phyloP scores from a whole-genome alignment of 192 early-diverging fungal species.

The Umbelopsis sp. region DNA sequence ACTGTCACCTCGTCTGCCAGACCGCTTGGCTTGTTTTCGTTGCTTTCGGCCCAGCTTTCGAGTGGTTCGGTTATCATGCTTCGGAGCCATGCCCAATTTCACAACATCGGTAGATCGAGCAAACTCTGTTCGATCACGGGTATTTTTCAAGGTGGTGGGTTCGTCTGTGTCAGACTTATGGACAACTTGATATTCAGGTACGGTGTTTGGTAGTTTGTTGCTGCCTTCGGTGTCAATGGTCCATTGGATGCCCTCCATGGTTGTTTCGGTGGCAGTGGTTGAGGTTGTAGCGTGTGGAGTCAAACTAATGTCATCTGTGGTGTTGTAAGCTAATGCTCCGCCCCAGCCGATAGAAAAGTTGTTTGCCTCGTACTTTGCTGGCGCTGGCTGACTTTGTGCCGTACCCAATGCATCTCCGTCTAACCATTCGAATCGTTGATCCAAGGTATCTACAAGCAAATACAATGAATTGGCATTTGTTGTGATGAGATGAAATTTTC shows the following conservation, averaged over 20 bases:
- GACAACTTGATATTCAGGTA: background rate
- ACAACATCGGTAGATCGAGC: background rate
- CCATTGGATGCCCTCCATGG: background rate
- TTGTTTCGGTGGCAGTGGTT: background rate
- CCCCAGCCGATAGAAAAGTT: conserved; percentile 1
- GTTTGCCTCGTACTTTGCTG: background rate
- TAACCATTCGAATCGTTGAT: conserved; percentile 11
- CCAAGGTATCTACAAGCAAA: conserved; percentile 4
- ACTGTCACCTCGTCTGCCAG: background rate
- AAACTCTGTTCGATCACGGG: conserved; percentile 1
- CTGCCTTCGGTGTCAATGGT: background rate
- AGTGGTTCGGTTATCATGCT: background rate
- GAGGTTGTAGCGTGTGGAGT: background rate
- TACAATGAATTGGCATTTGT: too few relatives aligned
- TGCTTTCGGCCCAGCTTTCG: background rate
- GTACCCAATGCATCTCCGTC: background rate
- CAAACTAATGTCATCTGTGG: background rate
- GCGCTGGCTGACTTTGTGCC: background rate
- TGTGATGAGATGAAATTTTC: too few relatives aligned
- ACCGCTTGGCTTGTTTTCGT: conserved; percentile 2
- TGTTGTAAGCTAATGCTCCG: background rate
- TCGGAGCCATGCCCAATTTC: background rate
- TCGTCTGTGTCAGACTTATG: background rate
- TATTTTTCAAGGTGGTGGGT: background rate
- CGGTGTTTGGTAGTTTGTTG: too few relatives aligned